Base-by-base conservation (phyloP, 75 land plant genomes). In the Adiantum capillusveneris region DNA sequence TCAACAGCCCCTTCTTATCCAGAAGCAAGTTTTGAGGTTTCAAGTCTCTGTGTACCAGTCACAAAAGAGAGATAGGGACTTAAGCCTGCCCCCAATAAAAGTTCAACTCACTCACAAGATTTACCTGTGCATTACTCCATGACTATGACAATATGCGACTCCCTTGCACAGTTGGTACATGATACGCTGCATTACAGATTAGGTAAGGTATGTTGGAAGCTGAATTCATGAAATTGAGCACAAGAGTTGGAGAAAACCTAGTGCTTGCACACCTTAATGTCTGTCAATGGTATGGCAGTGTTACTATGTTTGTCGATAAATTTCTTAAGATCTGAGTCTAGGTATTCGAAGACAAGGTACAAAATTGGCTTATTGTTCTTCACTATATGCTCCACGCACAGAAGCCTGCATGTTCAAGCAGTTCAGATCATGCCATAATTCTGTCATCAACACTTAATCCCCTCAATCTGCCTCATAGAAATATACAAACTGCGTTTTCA, bases 1-100 rank as follows among this genome's bases (percentile, higher is more conserved):
- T 93, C 19, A 88, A 77, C 57, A 68, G 62, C 61, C 80, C 67
- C 0, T 71, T 85, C 65, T 82, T 75, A 45, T 92, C 98, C 79
- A 92, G 83, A 62, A 92, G 60, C 19, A 92, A 71, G 69, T 88
- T 92, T 74, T 92, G 98, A 26, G 98, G 98, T 63, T 92, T 92
- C 59, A 92, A 73, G 59, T 91, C 97, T 65, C 97, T 90, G n/a
- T n/a, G n/a, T n/a, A n/a, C n/a, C n/a, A n/a, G n/a, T n/a, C n/a
- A 56, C 54, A 48, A 36, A 20, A n/a, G 18, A 6, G 16, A 58
- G n/a, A 56, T 14, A 29, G 29, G 13, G 9, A 7, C 22, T 13
- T 11, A 6, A 12, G 14, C 22, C 5, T 31, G 34, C 7, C 5
- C 5, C n/a, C 19, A 19, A 52, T 7, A 52, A 9, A 17, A 17